These are phyloP conservation scores for Phytophthora boehmeriae DNA, from an alignment of 352 stramenopile species.

Conservation along the genomic window DNA sequence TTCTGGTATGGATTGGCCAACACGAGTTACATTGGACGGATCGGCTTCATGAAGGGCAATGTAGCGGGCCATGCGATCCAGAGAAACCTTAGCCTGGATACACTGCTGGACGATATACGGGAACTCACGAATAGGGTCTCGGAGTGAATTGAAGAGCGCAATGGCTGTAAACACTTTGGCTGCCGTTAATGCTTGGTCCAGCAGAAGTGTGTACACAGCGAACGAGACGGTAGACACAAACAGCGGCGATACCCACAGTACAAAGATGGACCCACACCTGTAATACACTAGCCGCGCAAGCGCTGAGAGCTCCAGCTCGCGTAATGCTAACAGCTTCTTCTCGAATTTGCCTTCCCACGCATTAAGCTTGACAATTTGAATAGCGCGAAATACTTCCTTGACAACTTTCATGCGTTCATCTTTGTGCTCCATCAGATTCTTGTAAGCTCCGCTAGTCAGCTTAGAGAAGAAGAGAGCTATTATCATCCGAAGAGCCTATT, in stretches of 20 bases:
- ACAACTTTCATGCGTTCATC: slow-evolving; percentile 92
- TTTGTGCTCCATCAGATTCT: slow-evolving; percentile 78
- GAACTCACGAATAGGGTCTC: slow-evolving; percentile 38
- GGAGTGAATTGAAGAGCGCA: slow-evolving; percentile 49
- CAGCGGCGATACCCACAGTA: slow-evolving; percentile 49
- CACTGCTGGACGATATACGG: slow-evolving; percentile 34
- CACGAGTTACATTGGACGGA: slow-evolving; percentile 15
- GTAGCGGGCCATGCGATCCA: slow-evolving; percentile 43
- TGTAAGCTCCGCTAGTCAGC: slow-evolving; percentile 55
- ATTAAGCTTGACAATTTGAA: slow-evolving; percentile 97
- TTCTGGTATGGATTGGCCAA: slow-evolving; percentile 1
- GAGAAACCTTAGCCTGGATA: slow-evolving; percentile 41
- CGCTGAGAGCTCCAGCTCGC: slow-evolving; percentile 84
- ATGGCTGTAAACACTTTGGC: slow-evolving; percentile 61
- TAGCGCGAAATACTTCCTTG: slow-evolving; percentile 91
- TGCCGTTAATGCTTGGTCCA: slow-evolving; percentile 44
- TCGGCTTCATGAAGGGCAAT: slow-evolving; percentile 32
- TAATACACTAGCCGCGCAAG: slow-evolving; percentile 57
- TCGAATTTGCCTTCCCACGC: slow-evolving; percentile 87
- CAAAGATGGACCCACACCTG: slow-evolving; percentile 52
- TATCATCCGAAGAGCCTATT: no score
- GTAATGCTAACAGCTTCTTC: slow-evolving; percentile 65
- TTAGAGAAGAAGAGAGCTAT: slow-evolving; percentile 61
- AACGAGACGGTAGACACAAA: slow-evolving; percentile 58
- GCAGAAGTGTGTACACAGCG: slow-evolving; percentile 44